A percentile compares a stretch with the other conserved stretches of the same genome.
Conservation (phyloP, 2,329 filamentous ascomycete genomes). For the Xylariaceae sp. region DNA sequence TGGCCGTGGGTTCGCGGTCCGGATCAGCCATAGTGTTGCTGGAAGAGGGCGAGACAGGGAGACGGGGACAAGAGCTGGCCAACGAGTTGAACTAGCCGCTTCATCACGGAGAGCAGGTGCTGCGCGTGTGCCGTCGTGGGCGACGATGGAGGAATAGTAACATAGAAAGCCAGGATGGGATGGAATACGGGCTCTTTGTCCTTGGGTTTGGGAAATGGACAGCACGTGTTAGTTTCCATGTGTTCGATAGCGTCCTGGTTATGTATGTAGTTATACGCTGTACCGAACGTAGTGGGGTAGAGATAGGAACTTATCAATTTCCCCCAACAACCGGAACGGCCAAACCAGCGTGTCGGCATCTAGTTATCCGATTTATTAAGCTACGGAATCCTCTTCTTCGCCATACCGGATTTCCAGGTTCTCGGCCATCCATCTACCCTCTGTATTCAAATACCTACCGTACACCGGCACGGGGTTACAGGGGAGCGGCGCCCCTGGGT, state of each 20-base stretch:
- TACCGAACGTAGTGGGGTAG: neutral
- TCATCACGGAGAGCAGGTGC: conserved; percentile 25
- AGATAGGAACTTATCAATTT: neutral
- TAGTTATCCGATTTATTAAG: no score
- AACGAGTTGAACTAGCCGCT: conserved; percentile 19
- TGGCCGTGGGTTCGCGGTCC: conserved; percentile 57
- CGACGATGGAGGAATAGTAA: neutral
- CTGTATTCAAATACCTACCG: no score
- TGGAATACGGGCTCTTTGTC: neutral
- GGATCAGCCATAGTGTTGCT: conserved; percentile 52
- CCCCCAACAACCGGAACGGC: no score
- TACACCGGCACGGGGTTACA: no score
- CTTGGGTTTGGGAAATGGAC: neutral
- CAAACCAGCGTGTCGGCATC: no score
- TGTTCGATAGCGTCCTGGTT: neutral
- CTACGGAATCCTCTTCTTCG: no score
- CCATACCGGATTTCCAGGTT: no score
- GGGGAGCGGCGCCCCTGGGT: no score
- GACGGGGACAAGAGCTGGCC: conserved; percentile 17
- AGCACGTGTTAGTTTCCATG: conserved; percentile 4
- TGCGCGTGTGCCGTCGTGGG: conserved; percentile 9
- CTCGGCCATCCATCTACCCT: no score
- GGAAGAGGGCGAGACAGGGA: neutral
- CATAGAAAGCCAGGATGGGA: neutral
- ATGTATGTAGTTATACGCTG: neutral